Evolutionary conservation across 345 rosid species (phyloP).

Genomic region (Sapria himalayana): DNA sequence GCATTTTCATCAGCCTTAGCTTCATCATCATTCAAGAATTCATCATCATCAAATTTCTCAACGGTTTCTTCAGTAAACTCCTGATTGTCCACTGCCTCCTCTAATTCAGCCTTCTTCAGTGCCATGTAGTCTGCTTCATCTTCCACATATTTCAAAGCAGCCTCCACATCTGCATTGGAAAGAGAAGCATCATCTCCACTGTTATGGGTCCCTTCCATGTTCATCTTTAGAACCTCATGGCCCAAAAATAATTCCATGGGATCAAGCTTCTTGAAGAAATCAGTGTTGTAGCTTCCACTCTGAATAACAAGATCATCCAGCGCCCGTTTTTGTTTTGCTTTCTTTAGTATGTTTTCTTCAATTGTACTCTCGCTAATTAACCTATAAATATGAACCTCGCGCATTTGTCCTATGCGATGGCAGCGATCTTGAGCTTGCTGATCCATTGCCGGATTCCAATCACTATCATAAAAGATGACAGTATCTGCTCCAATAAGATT

Average conservation of each 20-base stretch:
- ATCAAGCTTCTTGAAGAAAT: conserved; percentile 96
- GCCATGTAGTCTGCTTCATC: conserved; percentile 99
- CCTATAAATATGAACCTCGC: conserved; percentile 92
- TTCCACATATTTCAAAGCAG: conserved; percentile 88
- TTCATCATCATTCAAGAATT: conserved; percentile 64
- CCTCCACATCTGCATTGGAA: conserved; percentile 91
- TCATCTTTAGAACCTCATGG: conserved; percentile 36
- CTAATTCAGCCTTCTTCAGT: conserved; percentile 86
- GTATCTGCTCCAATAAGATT: conserved; percentile 99
- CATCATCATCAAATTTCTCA: conserved; percentile 86
- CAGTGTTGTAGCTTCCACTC: conserved; percentile 92
- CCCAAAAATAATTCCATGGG: conserved; percentile 93
- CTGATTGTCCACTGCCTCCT: conserved; percentile 98
- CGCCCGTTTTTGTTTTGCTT: conserved; percentile 98
- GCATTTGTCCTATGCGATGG: conserved; percentile 98
- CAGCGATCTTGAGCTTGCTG: conserved; percentile 99
- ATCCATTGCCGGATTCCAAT: conserved; percentile 99
- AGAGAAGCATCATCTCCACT: conserved; percentile 33
- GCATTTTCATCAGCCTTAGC: conserved; percentile 50
- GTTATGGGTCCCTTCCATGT: conserved; percentile 25
- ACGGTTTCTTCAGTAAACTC: conserved; percentile 92
- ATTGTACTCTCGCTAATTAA: conserved; percentile 95
- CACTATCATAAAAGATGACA: conserved; percentile 96
- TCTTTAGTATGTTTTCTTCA: conserved; percentile 93
- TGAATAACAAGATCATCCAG: conserved; percentile 96